Evolutionary conservation across 2,329 filamentous ascomycete genomes (phyloP).

Genomic region (Escovopsis weberi): DNA sequence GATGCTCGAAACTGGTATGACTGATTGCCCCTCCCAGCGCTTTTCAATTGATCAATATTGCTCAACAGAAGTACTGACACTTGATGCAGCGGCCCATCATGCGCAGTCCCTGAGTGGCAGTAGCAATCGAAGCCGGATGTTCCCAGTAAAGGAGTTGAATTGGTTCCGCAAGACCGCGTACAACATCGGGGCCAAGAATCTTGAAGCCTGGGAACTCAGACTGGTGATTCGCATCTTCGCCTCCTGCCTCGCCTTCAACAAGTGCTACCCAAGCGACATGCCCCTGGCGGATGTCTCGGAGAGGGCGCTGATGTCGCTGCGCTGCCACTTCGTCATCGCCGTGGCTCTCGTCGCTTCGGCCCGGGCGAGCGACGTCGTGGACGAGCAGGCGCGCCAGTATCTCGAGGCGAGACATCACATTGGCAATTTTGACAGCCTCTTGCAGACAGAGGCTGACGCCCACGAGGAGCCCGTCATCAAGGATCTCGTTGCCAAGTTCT

Average conservation of each 20-base stretch:
- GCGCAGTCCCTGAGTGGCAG: conserved; percentile 22
- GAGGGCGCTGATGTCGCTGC: conserved; percentile 43
- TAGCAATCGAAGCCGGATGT: conserved; percentile 30
- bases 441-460: conserved; percentile 24
- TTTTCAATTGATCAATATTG: neutral
- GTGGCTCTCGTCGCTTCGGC: conserved; percentile 37
- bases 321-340: conserved; percentile 55
- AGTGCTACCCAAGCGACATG: conserved; percentile 34
- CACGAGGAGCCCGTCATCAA: conserved; percentile 28
- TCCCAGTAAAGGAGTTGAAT: conserved; percentile 52
- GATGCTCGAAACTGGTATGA: conserved; percentile 30
- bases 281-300: conserved; percentile 28
- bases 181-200: conserved; percentile 55
- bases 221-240: conserved; percentile 41
- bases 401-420: conserved; percentile 45
- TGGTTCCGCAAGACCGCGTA: conserved; percentile 80
- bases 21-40: too few relatives aligned
- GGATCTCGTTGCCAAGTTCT: conserved; percentile 47
- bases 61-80: conserved; percentile 4
- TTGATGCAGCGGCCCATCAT: conserved; percentile 12
- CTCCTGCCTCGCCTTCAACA: conserved; percentile 37
- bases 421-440: conserved; percentile 35
- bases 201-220: conserved; percentile 36
- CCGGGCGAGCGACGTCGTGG: conserved; percentile 33
- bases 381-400: conserved; percentile 46